A percentile compares a stretch with the other conserved stretches of the same genome.
phyloP scores from a whole-genome alignment of 306 rosid species.

The Lagenaria siceraria region DNA sequence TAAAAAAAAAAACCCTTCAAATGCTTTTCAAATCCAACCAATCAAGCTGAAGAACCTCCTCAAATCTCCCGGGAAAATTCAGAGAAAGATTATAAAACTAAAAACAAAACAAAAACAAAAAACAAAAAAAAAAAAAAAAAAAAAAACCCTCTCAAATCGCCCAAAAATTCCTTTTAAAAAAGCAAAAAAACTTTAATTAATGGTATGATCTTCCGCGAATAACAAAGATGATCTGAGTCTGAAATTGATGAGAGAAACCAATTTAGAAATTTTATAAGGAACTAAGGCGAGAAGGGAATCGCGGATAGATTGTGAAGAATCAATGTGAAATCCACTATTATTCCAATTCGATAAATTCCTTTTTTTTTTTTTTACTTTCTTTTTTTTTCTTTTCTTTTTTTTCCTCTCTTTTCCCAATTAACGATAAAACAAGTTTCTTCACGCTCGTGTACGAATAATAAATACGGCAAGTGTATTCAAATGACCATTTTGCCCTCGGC shows the following conservation, averaged over 20 bases:
- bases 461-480: neutral
- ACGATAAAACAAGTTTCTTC: constrained; percentile 26
- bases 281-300: constrained; percentile 17
- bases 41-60: constrained; percentile 38
- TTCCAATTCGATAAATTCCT: constrained; percentile 23
- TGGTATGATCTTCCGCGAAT: neutral
- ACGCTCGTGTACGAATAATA: constrained; percentile 67
- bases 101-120: neutral
- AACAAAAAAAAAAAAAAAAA: neutral
- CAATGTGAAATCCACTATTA: constrained; percentile 12
- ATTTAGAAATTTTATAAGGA: neutral
- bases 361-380: neutral
- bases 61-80: constrained; percentile 11
- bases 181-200: neutral
- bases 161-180: neutral
- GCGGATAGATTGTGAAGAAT: constrained; percentile 15
- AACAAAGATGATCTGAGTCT: constrained; percentile 6
- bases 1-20: constrained; percentile 3
- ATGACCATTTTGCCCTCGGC: constrained; percentile 42
- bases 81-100: neutral
- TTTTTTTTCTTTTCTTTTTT: neutral
- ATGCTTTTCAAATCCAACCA: constrained; percentile 19
- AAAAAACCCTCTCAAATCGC: constrained; percentile 7
- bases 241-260: constrained; percentile 6
- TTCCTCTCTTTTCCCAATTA: constrained; percentile 5